Conservation (phyloP, 2,329 filamentous ascomycete species). For the Pseudofabraea citricarpa region DNA sequence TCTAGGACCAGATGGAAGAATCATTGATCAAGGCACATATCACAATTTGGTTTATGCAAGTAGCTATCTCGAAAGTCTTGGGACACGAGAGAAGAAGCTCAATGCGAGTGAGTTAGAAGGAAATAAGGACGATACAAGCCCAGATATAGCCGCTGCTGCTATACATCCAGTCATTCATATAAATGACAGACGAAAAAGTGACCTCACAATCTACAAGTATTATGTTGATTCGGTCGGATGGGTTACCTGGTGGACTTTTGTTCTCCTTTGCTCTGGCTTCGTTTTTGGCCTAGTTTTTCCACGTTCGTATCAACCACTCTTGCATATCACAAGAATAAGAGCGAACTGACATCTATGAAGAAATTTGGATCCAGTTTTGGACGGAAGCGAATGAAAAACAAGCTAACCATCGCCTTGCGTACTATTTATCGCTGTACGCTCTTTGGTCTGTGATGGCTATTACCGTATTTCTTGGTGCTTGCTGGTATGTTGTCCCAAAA, state of each 20-base stretch:
- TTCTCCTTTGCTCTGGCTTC: constrained; percentile 5
- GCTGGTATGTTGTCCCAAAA: background rate
- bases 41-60: constrained; percentile 25
- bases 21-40: constrained; percentile 32
- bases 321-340: constrained; percentile 21
- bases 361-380: constrained; percentile 33
- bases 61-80: constrained; percentile 23
- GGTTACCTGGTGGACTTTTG: constrained; percentile 6
- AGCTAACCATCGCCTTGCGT: constrained; percentile 2
- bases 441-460: constrained; percentile 1
- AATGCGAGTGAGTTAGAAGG: background rate
- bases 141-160: constrained; percentile 1
- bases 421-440: constrained; percentile 1
- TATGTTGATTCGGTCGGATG: constrained; percentile 15
- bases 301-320: constrained; percentile 4
- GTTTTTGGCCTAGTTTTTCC: constrained; percentile 2
- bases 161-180: background rate
- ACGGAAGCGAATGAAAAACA: constrained; percentile 4
- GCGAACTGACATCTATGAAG: constrained; percentile 7
- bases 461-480: constrained; percentile 1
- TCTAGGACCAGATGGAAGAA: constrained; percentile 24
- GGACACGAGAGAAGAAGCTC: background rate
- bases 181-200: constrained; percentile 14
- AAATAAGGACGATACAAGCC: constrained; percentile 19
- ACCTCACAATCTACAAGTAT: constrained; percentile 20